Evolutionary conservation across 2,329 filamentous ascomycete species (phyloP).

Genomic region (Fusarium proliferatum): DNA sequence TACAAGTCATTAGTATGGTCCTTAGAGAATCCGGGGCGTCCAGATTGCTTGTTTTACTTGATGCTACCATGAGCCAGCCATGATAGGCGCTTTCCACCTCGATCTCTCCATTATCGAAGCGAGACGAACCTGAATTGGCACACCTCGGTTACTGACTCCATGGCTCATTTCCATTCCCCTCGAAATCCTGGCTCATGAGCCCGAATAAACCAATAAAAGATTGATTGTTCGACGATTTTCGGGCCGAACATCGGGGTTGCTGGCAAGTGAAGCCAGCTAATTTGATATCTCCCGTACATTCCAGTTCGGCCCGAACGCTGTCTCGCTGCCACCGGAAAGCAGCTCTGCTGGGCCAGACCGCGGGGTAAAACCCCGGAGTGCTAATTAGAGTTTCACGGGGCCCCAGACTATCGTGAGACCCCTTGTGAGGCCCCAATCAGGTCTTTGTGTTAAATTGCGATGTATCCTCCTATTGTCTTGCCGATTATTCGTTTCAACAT

Average conservation of each 20-base stretch:
- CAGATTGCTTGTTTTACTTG: no score
- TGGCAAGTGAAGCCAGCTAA: not conserved
- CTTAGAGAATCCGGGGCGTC: no score
- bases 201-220: rapidly evolving
- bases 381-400: not conserved
- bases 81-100: not conserved
- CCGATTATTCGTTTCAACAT: rapidly evolving
- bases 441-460: not conserved
- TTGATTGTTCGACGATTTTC: not conserved
- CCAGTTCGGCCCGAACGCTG: not conserved
- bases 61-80: not conserved
- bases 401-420: not conserved
- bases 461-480: not conserved
- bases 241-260: not conserved
- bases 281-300: not conserved
- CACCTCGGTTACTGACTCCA: not conserved
- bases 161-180: not conserved
- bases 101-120: not conserved
- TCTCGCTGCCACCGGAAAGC: not conserved
- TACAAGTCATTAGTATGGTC: no score
- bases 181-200: not conserved
- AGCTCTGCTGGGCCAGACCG: not conserved
- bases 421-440: not conserved
- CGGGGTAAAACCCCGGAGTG: not conserved
- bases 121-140: not conserved